A percentile compares a stretch with the other conserved stretches of the same genome.
phyloP scores from a whole-genome alignment of 192 early-diverging fungal genomes.

The Rhizophagus clarus region DNA sequence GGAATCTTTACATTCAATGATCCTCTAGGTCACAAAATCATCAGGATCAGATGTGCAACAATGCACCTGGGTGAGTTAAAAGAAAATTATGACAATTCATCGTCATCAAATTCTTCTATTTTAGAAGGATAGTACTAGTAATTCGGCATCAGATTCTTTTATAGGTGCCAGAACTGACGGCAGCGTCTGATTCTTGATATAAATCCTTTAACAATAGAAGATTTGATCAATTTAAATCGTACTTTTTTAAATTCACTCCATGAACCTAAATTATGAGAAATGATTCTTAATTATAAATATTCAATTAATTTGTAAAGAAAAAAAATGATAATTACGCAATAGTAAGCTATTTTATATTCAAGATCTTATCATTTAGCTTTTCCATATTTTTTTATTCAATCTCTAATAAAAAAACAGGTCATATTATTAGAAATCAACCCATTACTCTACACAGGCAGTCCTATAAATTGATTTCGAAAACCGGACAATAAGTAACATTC shows the following conservation, averaged over 20 bases:
- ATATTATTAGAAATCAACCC: conserved; percentile 11
- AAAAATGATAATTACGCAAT: no score
- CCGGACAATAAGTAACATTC: no score
- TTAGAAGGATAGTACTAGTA: conserved; percentile 16
- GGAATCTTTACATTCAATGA: no score
- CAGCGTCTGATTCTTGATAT: conserved; percentile 22
- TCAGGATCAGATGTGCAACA: not conserved
- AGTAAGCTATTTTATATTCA: conserved; percentile 47
- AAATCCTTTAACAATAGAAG: not conserved
- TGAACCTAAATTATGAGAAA: not conserved
- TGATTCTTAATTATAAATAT: no score
- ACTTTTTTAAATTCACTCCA: conserved; percentile 4
- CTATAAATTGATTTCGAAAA: no score
- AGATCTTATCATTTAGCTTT: conserved; percentile 44
- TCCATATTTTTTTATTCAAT: conserved; percentile 49
- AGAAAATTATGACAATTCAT: conserved; percentile 22
- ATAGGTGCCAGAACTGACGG: not conserved
- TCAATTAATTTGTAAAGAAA: no score
- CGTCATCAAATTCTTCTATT: conserved; percentile 8
- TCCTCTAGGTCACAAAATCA: no score
- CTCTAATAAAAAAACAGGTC: conserved; percentile 33
- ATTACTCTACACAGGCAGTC: no score
- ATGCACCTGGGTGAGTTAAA: conserved; percentile 10
- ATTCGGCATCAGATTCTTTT: conserved; percentile 7
- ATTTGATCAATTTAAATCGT: not conserved